Percentiles rank a stretch among this genome's conserved stretches.
Evolutionary conservation across 345 rosid genomes (phyloP).

Genomic region (Passiflora organensis): DNA sequence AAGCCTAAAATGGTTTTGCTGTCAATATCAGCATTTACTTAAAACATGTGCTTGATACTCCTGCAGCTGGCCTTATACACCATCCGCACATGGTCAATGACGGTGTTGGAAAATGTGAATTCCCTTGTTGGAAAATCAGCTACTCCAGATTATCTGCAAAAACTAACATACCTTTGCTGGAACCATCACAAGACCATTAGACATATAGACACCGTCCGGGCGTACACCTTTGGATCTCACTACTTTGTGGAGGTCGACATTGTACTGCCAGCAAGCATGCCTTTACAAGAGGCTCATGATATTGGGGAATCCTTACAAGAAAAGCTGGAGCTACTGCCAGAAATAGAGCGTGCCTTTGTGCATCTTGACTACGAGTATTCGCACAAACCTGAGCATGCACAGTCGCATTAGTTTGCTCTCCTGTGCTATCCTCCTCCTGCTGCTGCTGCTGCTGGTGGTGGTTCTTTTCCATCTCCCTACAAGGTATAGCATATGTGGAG

Average conservation of each 20-base stretch:
- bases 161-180: constrained; percentile 95
- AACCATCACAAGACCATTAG: constrained; percentile 84
- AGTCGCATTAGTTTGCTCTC: constrained; percentile 5
- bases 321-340: constrained; percentile 81
- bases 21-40: neutral
- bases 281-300: constrained; percentile 86
- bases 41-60: constrained; percentile 5
- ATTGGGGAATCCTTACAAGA: constrained; percentile 89
- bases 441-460: too few relatives aligned
- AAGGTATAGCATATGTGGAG: too few relatives aligned
- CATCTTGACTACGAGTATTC: constrained; percentile 93
- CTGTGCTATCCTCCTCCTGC: too few relatives aligned
- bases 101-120: constrained; percentile 87
- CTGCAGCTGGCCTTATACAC: constrained; percentile 91
- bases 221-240: constrained; percentile 97
- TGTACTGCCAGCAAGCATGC: constrained; percentile 83
- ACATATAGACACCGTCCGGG: constrained; percentile 92
- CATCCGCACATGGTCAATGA: constrained; percentile 95
- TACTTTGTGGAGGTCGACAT: constrained; percentile 98
- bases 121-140: constrained; percentile 90
- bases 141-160: constrained; percentile 79
- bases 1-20: too few relatives aligned
- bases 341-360: constrained; percentile 93
- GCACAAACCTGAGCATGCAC: constrained; percentile 95
- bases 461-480: too few relatives aligned